Conservation (phyloP, 2,329 filamentous ascomycete species). For the Pyrenophora tritici-repentis region DNA sequence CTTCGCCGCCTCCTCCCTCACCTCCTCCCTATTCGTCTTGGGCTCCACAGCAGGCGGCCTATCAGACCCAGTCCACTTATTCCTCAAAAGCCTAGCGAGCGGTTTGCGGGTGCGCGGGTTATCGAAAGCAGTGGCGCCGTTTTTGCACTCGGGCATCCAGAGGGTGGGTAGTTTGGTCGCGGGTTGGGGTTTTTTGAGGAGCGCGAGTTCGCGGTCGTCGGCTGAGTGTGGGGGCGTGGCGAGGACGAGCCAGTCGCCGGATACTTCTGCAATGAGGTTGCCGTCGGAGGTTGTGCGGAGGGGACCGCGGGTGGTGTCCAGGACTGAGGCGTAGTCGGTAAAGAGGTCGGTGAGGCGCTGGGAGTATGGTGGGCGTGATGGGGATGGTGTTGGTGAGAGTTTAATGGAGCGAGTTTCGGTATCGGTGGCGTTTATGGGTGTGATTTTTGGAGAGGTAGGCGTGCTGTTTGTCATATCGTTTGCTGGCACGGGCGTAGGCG, state of each 20-base stretch:
- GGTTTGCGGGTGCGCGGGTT: conserved; percentile 4
- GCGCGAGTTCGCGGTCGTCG: neutral
- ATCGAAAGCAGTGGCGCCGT: conserved; percentile 13
- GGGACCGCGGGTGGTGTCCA: conserved; percentile 1
- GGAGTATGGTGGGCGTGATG: neutral
- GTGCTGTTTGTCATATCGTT: no score
- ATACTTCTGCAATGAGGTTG: conserved; percentile 8
- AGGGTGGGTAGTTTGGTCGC: neutral
- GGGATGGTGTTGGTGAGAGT: neutral
- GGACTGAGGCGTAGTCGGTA: neutral
- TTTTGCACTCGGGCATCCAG: conserved; percentile 12
- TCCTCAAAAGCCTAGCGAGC: neutral
- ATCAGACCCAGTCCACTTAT: neutral
- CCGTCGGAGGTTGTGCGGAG: conserved; percentile 11
- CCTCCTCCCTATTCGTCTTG: neutral
- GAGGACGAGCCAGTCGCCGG: conserved; percentile 15
- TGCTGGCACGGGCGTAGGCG: no score
- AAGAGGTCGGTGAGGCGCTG: conserved; percentile 2
- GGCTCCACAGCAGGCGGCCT: neutral
- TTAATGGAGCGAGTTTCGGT: no score
- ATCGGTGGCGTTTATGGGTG: neutral
- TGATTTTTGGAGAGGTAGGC: no score
- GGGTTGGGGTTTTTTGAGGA: neutral
- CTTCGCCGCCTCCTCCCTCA: no score
- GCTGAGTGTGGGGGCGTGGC: conserved; percentile 1